phyloP scores from a whole-genome alignment of 2,329 filamentous ascomycete species.

The Paracorniculantispora psalliotae region DNA sequence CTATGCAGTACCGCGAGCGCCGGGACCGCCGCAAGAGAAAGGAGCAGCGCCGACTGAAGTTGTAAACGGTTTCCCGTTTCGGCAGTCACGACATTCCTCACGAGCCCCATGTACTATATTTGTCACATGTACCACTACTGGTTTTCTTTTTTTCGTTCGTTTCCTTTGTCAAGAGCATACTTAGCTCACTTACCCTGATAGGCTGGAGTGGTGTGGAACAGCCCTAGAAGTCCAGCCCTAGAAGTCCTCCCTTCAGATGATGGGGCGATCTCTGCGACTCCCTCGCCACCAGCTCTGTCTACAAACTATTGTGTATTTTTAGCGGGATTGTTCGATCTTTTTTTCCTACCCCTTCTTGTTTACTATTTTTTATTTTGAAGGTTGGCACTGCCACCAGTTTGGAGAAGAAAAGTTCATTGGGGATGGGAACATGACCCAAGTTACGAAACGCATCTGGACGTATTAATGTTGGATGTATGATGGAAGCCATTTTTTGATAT shows the following conservation, averaged over 20 bases:
- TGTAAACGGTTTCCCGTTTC: conserved; percentile 20
- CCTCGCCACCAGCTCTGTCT: not conserved
- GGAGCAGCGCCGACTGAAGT: conserved; percentile 32
- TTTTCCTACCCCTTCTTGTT: conserved; percentile 8
- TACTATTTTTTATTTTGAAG: not conserved
- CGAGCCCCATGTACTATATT: conserved; percentile 15
- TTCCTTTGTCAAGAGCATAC: not conserved
- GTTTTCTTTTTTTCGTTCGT: not conserved
- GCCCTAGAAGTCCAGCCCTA: not conserved
- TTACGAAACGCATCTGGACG: conserved; percentile 8
- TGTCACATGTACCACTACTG: conserved; percentile 12
- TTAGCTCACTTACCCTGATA: not conserved
- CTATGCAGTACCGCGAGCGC: conserved; percentile 32
- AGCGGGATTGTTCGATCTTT: not conserved
- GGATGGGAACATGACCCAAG: not conserved
- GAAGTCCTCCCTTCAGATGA: not conserved
- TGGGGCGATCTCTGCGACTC: not conserved
- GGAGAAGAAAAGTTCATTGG: conserved; percentile 4
- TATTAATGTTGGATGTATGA: conserved; percentile 13
- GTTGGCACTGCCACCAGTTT: not conserved
- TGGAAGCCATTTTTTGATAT: conserved; percentile 8
- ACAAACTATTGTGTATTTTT: conserved; percentile 1
- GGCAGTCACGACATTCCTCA: conserved; percentile 14
- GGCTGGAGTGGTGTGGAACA: not conserved
- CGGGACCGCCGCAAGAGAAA: conserved; percentile 34